Evolutionary conservation across 305 asterid genomes (phyloP).

Genomic region (Solanum hybrid): DNA sequence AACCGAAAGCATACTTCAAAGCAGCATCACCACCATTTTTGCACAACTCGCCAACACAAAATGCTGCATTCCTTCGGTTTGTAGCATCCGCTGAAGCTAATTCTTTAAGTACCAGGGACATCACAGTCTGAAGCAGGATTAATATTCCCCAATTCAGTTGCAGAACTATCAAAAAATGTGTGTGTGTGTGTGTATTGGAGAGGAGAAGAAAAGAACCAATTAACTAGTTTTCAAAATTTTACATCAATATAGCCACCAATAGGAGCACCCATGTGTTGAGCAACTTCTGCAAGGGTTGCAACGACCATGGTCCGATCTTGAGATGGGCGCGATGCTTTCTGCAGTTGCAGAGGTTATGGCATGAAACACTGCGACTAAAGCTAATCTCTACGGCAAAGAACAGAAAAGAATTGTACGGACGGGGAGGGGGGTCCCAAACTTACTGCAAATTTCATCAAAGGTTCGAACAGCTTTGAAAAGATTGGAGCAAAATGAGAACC

Average conservation of each 20-base stretch:
- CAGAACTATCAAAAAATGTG: not conserved
- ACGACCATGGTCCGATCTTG: slow-evolving; percentile 98
- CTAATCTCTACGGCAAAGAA: not conserved
- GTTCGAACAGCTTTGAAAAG: slow-evolving; percentile 68
- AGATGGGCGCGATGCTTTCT: slow-evolving; percentile 87
- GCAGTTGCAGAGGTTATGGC: slow-evolving; percentile 15
- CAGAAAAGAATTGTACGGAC: not conserved
- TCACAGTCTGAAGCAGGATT: slow-evolving; percentile 54
- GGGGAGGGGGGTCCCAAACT: slow-evolving; percentile 10
- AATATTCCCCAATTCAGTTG: slow-evolving; percentile 13
- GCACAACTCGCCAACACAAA: slow-evolving; percentile 95
- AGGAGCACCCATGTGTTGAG: slow-evolving; percentile 98
- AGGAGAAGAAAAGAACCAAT: not conserved
- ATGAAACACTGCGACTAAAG: not conserved
- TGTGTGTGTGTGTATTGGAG: not conserved
- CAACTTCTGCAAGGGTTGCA: slow-evolving; percentile 99
- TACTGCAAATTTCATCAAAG: slow-evolving; percentile 89
- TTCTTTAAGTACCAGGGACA: slow-evolving; percentile 90
- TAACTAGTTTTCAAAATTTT: slow-evolving; percentile 10
- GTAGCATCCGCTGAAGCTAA: slow-evolving; percentile 74
- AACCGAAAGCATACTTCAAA: slow-evolving; percentile 56
- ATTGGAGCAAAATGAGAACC: slow-evolving; percentile 85
- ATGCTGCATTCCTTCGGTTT: slow-evolving; percentile 95
- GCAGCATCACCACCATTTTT: slow-evolving; percentile 83
- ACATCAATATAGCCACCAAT: slow-evolving; percentile 85